phyloP scores from a whole-genome alignment of 2,329 filamentous ascomycete species.

The Niveomyces coronatus region DNA sequence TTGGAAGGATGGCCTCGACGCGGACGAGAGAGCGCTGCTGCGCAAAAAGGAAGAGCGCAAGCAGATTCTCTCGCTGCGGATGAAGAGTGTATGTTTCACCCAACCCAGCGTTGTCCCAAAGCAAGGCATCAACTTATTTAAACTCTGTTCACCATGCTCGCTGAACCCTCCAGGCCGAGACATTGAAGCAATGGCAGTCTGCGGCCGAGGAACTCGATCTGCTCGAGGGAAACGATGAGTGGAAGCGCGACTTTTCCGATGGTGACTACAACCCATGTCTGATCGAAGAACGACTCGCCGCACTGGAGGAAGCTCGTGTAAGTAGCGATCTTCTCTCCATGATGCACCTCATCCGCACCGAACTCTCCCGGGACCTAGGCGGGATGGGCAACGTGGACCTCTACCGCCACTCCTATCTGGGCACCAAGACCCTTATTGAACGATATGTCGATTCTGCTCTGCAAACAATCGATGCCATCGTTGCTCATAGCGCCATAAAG shows the following conservation, averaged over 20 bases:
- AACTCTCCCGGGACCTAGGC: constrained; percentile 69
- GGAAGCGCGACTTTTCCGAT: constrained; percentile 58
- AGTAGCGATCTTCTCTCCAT: constrained; percentile 65
- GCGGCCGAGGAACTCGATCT: constrained; percentile 69
- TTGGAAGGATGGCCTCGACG: constrained; percentile 42
- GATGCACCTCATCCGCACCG: constrained; percentile 71
- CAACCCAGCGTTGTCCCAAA: neutral
- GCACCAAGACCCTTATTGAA: constrained; percentile 81
- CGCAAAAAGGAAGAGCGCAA: constrained; percentile 45
- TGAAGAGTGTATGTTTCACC: constrained; percentile 49
- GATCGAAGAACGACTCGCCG: constrained; percentile 56
- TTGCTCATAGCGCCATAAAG: constrained; percentile 46
- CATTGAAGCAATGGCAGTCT: constrained; percentile 60
- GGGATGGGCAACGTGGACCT: constrained; percentile 76
- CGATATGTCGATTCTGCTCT: constrained; percentile 73
- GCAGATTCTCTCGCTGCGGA: constrained; percentile 50
- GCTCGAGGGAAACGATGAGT: constrained; percentile 69
- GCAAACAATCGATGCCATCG: constrained; percentile 60
- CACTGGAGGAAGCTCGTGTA: constrained; percentile 64
- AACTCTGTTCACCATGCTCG: constrained; percentile 6
- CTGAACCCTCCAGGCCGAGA: constrained; percentile 51
- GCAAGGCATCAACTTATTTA: too few relatives aligned
- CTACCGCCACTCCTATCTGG: constrained; percentile 75
- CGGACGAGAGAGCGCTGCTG: constrained; percentile 37
- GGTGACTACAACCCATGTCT: constrained; percentile 62